Base-by-base conservation (phyloP, 108 stramenopile genomes). In the Stephanodiscus triporus region DNA sequence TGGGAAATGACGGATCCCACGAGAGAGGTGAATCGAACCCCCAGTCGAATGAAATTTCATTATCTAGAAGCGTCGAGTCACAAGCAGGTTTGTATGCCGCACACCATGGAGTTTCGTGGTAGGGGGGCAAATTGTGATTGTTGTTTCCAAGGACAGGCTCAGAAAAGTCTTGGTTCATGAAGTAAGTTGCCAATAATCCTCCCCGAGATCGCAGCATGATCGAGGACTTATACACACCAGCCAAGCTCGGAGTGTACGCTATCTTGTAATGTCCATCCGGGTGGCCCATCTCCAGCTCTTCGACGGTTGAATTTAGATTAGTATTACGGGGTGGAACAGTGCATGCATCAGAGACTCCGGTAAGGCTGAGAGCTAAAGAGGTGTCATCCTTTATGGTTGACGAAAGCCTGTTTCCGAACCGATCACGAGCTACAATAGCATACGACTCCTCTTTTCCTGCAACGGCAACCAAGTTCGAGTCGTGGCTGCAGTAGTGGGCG, bases 101-200 rank as follows among this genome's bases (percentile, higher is more conserved):
- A 45, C 87, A 88, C 84, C 84, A 84, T 13, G 70, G 66, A 17
- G 50, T 58, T 38, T 75, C 75, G 56, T 76, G 83, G 67, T 82
- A 80, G 1, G 84, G 84, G 11, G n/a, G 38, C 55, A 48, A 48
- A 8, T 57, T 37, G 19, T 87, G 68, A 19, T 78, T 76, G 47
- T 69, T 40, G 68, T 88, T 85, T 20, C 84, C 90, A 8, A 80
- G 55, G 0, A 88, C 87, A 9, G 92, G 87, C 20, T 86, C 82
- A 6, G 87, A 84, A 61, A 91, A 89, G 73, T 92, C 94, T 29
- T 59, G 54, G 49, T 77, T 69, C 34, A 65, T 45, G 64, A 66
- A 93, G 63, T 83, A 93, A 6, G 94, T 93, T 7, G 85, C 86
- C 6, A 92, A 67, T 6, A 95, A 78, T 2, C 94, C 94, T 23